Percentiles rank a stretch among this genome's conserved stretches.
Evolutionary conservation across 1,284 basidiomycete genomes (phyloP).

Genomic region (Ustilago bromivora): DNA sequence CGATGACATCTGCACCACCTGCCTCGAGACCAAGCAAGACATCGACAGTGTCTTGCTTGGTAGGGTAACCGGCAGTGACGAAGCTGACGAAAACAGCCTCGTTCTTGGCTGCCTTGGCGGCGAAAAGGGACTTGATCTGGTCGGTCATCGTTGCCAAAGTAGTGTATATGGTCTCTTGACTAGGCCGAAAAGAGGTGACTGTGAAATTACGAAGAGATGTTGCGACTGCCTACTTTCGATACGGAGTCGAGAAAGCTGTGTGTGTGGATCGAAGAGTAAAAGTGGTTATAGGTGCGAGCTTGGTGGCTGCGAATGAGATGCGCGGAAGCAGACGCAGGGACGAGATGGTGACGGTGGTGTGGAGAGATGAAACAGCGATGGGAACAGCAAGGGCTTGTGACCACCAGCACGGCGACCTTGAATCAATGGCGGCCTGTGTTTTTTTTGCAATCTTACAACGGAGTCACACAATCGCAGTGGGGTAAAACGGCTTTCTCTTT

Average conservation of each 20-base stretch:
- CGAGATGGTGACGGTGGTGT: constrained; percentile 16
- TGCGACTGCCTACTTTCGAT: constrained; percentile 7
- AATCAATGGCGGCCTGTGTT: too few relatives aligned
- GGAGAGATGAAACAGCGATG: neutral
- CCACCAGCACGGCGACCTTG: too few relatives aligned
- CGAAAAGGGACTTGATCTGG: constrained; percentile 59
- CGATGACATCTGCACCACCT: constrained; percentile 94
- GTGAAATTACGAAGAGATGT: neutral
- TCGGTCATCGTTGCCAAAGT: constrained; percentile 56
- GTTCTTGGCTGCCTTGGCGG: constrained; percentile 62
- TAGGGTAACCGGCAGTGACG: constrained; percentile 67
- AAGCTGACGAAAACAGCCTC: constrained; percentile 68
- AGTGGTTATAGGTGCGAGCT: constrained; percentile 1
- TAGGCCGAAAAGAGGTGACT: neutral
- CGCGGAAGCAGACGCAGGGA: constrained; percentile 3
- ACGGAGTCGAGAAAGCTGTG: neutral
- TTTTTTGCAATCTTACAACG: too few relatives aligned
- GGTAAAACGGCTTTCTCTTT: neutral
- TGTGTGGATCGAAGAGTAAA: neutral
- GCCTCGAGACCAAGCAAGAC: constrained; percentile 89
- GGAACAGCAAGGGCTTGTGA: too few relatives aligned
- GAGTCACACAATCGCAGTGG: too few relatives aligned
- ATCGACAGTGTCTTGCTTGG: constrained; percentile 79
- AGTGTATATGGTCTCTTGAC: constrained; percentile 2
- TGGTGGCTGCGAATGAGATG: constrained; percentile 12